Evolutionary conservation across 108 stramenopile species (phyloP), one percentile per base, ranked within the genome.

Genomic region (Parietichytrium sp.): DNA sequence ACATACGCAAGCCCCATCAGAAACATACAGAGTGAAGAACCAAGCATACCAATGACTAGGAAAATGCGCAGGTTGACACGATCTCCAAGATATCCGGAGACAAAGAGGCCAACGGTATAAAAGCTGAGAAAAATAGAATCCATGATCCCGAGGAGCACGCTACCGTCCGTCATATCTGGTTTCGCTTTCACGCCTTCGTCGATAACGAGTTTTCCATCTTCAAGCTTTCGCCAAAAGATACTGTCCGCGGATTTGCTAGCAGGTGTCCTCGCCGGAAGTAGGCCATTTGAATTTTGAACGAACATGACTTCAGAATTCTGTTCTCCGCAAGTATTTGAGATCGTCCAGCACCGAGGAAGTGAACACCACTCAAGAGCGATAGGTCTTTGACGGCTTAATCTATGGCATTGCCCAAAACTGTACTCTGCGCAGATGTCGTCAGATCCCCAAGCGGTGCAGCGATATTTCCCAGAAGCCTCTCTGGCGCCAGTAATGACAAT

Each of bases 101-200:
- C 42, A 72, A 72, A 72, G 15, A 72, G 42, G 3, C 61, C 61
- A 18, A 72, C 61, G 13, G 61, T 72, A 25, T 72, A 72, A 25
- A 33, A 72, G 10, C 61, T 42, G 8, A 72, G 61, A 42, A 72
- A 72, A 0, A 72, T 42, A 6, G 61, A 72, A 42, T 72, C 61
- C 16, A 72, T 1, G 8, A 72, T 33, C n/a, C 61, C 61, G 15
- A 72, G 61, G 15, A 72, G 61, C 1, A 72, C 20, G 20, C 25
- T 72, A 42, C 61, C 61, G 33, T 72, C 61, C 1, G 33, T 0
- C 33, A 42, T 72, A 42, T 72, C 45, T 10, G 61, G 61, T 1
- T 6, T 25, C 20, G 61, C 33, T n/a, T 38, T 33, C 10, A 72
- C 33, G 8, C 45, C 33, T 8, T 72, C 20, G 2, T 72, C 33